Evolutionary conservation across 139 green algal species (phyloP), one percentile per base, ranked within the genome.

Genomic region (Tetraselmis chui): DNA sequence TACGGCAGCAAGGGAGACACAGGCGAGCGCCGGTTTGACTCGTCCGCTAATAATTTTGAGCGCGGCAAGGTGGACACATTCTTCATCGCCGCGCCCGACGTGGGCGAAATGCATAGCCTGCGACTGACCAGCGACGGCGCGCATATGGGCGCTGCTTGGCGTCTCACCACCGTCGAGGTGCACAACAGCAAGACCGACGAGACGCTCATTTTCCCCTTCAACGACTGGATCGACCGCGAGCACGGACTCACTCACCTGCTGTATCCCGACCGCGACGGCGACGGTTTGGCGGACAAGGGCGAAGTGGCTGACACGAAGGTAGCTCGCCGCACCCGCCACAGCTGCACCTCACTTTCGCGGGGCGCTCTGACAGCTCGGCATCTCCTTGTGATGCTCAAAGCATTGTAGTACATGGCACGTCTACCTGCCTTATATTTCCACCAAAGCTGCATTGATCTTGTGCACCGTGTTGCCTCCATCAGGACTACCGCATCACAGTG

Each of bases 211-310:
- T 90, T 90, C 79, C 87, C 84, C n/a, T 88, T 30, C 78, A 82
- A 88, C 80, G 82, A 85, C 45, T 91, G 87, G 87, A 81, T 91
- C 2, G 87, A 89, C 79, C 87, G 88, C 79, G 81, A 91, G 83
- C 79, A 85, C 59, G 87, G 87, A 28, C 83, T 91, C 23, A 83
- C 76, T 31, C 78, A 84, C 32, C 76, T 84, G 30, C 83, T 91
- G 28, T 86, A 81, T 2, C 83, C 85, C 22, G 87, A 91, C 81
- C 67, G 83, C 0, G 81, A 87, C 45, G 87, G 87, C 24, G 87
- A 90, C 77, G 87, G 87, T 1, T 77, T 84, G 0, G 83, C 78
- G 0, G 87, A 91, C 45, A 67, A 67, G 45, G 45, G 45, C 45
- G 11, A 5, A 67, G 45, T 67, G 45, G 45, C 45, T 5, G 45